These are phyloP conservation scores for Botrytis porri DNA, from an alignment of 2,329 filamentous ascomycete species.

Conservation along the genomic window DNA sequence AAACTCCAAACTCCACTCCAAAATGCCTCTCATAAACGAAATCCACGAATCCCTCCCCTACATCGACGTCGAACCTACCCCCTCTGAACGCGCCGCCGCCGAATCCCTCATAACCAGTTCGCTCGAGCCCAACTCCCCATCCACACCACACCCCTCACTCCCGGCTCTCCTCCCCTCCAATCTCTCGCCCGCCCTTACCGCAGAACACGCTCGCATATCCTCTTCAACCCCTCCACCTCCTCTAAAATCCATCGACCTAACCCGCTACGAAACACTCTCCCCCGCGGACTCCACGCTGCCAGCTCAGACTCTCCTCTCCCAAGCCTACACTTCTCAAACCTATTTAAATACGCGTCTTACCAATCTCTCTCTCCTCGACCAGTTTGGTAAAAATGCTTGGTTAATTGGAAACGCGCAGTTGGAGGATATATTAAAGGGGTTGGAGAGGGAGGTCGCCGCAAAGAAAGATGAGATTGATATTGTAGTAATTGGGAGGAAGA, in stretches of 20 bases:
- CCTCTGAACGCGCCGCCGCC: slow-evolving; percentile 61
- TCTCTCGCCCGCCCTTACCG: slow-evolving; percentile 64
- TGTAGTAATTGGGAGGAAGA: slow-evolving; percentile 67
- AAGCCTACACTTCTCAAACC: slow-evolving; percentile 55
- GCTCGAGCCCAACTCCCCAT: slow-evolving; percentile 40
- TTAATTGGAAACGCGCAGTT: slow-evolving; percentile 77
- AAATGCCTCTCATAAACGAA: slow-evolving; percentile 34
- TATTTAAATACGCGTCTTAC: slow-evolving; percentile 48
- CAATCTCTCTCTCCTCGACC: slow-evolving; percentile 32
- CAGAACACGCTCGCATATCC: slow-evolving; percentile 52
- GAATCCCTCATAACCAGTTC: slow-evolving; percentile 68
- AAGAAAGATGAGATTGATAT: slow-evolving; percentile 68
- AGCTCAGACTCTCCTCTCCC: slow-evolving; percentile 39
- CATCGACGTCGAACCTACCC: slow-evolving; percentile 72
- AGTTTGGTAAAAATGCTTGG: slow-evolving; percentile 81
- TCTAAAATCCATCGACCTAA: slow-evolving; percentile 65
- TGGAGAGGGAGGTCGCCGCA: slow-evolving; percentile 74
- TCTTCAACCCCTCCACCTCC: slow-evolving; percentile 41
- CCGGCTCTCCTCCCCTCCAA: slow-evolving; percentile 52
- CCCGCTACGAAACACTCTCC: slow-evolving; percentile 71
- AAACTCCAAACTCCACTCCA: not conserved
- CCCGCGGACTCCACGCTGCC: slow-evolving; percentile 51
- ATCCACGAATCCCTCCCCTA: slow-evolving; percentile 43
- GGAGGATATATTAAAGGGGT: slow-evolving; percentile 64
- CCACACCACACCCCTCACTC: slow-evolving; percentile 50